phyloP scores from a whole-genome alignment of 1,284 basidiomycete genomes.

The Boletellus deceptivus region DNA sequence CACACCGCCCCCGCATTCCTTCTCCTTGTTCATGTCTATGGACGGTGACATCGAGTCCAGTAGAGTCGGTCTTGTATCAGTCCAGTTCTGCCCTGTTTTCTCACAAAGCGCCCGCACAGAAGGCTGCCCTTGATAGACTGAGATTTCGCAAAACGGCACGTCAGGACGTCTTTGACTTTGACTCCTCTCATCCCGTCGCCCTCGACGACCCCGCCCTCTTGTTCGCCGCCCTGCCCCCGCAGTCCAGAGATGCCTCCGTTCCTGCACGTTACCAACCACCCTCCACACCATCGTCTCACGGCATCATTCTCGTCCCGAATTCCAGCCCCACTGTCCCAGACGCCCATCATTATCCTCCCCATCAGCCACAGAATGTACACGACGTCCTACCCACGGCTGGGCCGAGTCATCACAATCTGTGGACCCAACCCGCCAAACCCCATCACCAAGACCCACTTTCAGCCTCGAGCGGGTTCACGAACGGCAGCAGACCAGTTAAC shows the following conservation, averaged over 20 bases:
- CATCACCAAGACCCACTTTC: slow-evolving; percentile 53
- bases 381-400: slow-evolving; percentile 46
- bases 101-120: slow-evolving; percentile 44
- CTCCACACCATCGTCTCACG: slow-evolving; percentile 37
- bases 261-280: slow-evolving; percentile 45
- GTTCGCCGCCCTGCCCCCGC: slow-evolving; percentile 43
- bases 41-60: slow-evolving; percentile 37
- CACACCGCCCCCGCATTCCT: slow-evolving; percentile 13
- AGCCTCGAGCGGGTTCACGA: slow-evolving; percentile 57
- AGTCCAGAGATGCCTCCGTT: slow-evolving; percentile 56
- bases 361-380: slow-evolving; percentile 33
- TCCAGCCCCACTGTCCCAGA: slow-evolving; percentile 61
- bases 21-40: slow-evolving; percentile 36
- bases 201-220: slow-evolving; percentile 24
- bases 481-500: slow-evolving; percentile 41
- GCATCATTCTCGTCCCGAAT: slow-evolving; percentile 67
- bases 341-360: slow-evolving; percentile 36
- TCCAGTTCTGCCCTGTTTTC: slow-evolving; percentile 28
- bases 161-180: slow-evolving; percentile 35
- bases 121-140: slow-evolving; percentile 58
- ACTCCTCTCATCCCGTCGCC: slow-evolving; percentile 35
- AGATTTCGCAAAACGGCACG: slow-evolving; percentile 54
- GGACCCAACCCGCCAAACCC: slow-evolving; percentile 37
- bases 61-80: slow-evolving; percentile 39
- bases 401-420: slow-evolving; percentile 36